Base-by-base conservation (phyloP, 768 basidiomycete genomes). In the Leccinum longicurvipes region DNA sequence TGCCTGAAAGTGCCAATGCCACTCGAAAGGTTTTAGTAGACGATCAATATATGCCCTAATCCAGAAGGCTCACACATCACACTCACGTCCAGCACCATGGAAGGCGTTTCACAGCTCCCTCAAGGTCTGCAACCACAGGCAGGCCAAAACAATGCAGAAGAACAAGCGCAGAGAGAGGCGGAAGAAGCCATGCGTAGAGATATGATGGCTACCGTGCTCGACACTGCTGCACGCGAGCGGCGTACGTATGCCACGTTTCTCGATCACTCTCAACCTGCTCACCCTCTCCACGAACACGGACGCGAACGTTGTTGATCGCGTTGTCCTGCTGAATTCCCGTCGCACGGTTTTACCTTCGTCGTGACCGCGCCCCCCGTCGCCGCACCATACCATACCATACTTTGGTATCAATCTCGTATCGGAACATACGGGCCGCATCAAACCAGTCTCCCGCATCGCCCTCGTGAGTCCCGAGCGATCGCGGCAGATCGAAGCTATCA, bases 401-500 rank as follows among this genome's bases (percentile, higher is more conserved):
- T n/a, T n/a, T n/a, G n/a, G n/a, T n/a, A n/a, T n/a, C n/a, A n/a
- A n/a, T n/a, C n/a, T n/a, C n/a, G n/a, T n/a, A n/a, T n/a, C n/a
- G n/a, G n/a, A n/a, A n/a, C n/a, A n/a, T 6, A 15, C 32, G 32
- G 17, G 12, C 31, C 12, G 41, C 41, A 42, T 42, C 10, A 9
- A 9, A 14, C 9, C 65, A 96, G 93, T 95, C 54, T 86, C 90
- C 10, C 85, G 94, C 48, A 95, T 96, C 60, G 82, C 86, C 4
- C 83, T 96, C 27, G 93, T 95, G 62, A 89, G 89, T 60, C 86
- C 91, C 0, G 84, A 89, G 39, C 77, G 91, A 67, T 87, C 91
- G 17, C 79, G 80, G 59, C 84, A 92, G 68, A 89, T 96, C 61
- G 90, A 94, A 72, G 75, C 73, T 3, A 83, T 93, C 55, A 76